Evolutionary conservation across 495 filamentous ascomycete genomes (phyloP).

Genomic region (Hypoxylon cercidicola): DNA sequence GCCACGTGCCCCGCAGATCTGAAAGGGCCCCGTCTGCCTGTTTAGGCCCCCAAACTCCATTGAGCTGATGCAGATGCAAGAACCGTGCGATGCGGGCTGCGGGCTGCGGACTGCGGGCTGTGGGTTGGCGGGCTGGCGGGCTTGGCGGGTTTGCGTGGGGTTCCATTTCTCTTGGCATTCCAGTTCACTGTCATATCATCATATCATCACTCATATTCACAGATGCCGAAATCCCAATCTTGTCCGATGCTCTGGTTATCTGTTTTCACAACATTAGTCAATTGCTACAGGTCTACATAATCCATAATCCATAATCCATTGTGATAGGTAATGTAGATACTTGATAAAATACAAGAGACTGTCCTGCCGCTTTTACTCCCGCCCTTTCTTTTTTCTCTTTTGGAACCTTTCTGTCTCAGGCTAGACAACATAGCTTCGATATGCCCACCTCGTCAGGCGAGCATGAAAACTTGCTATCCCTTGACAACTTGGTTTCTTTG

Average conservation of each 20-base stretch:
- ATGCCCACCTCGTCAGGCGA: neutral
- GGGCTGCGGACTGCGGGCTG: no score
- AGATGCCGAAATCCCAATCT: no score
- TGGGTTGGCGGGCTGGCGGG: no score
- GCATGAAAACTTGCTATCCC: neutral
- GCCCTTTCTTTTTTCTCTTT: neutral
- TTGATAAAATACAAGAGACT: no score
- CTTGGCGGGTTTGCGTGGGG: slow-evolving; percentile 15
- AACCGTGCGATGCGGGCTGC: slow-evolving; percentile 13
- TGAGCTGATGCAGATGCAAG: slow-evolving; percentile 40
- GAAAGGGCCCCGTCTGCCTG: neutral
- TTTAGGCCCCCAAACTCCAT: slow-evolving; percentile 10
- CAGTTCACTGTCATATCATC: no score
- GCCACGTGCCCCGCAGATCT: slow-evolving; percentile 47
- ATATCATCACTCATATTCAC: no score
- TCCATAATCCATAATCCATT: no score
- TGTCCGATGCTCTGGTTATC: no score
- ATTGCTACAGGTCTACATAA: no score
- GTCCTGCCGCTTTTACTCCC: no score
- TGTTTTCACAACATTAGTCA: no score
- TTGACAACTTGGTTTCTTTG: neutral
- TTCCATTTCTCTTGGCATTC: slow-evolving; percentile 11
- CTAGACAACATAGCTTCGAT: neutral
- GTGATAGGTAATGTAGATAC: no score
- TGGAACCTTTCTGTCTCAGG: neutral